Evolutionary conservation across 495 filamentous ascomycete species (phyloP).

Genomic region (Hypoxylon trugodes): DNA sequence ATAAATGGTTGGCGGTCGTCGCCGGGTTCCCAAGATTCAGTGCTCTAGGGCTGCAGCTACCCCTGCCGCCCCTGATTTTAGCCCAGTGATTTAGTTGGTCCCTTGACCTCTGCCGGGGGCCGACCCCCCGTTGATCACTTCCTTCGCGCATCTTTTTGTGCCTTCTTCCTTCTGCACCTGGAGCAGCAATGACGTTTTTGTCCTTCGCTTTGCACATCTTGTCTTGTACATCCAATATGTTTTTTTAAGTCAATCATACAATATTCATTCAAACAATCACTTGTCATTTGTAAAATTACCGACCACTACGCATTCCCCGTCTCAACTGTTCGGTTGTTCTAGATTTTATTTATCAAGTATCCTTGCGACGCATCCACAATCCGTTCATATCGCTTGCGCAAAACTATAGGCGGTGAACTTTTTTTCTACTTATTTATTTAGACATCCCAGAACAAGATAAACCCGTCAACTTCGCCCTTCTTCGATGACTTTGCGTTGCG

Average conservation of each 20-base stretch:
- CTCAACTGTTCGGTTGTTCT: neutral
- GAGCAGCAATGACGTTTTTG: slow-evolving; percentile 34
- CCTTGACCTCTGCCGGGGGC: slow-evolving; percentile 18
- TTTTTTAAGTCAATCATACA: neutral
- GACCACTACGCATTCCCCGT: neutral
- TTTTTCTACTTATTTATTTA: slow-evolving; percentile 15
- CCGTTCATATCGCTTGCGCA: slow-evolving; percentile 5
- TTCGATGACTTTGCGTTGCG: neutral
- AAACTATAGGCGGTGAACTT: slow-evolving; percentile 36
- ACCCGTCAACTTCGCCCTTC: neutral
- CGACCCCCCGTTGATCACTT: slow-evolving; percentile 30
- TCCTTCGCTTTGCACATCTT: slow-evolving; percentile 3
- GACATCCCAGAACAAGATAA: slow-evolving; percentile 7
- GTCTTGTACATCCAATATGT: neutral
- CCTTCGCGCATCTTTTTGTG: slow-evolving; percentile 21
- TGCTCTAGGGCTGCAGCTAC: slow-evolving; percentile 40
- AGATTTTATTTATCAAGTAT: slow-evolving; percentile 11
- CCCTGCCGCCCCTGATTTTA: slow-evolving; percentile 35
- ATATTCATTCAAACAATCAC: too few relatives aligned
- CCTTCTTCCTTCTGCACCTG: slow-evolving; percentile 9
- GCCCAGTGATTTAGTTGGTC: slow-evolving; percentile 30
- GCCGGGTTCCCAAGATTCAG: slow-evolving; percentile 25
- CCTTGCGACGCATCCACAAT: slow-evolving; percentile 22
- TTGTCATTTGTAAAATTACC: neutral
- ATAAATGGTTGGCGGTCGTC: slow-evolving; percentile 1